These are phyloP conservation scores for Sinapis alba DNA, from an alignment of 441 rosid species.

Conservation along the genomic window DNA sequence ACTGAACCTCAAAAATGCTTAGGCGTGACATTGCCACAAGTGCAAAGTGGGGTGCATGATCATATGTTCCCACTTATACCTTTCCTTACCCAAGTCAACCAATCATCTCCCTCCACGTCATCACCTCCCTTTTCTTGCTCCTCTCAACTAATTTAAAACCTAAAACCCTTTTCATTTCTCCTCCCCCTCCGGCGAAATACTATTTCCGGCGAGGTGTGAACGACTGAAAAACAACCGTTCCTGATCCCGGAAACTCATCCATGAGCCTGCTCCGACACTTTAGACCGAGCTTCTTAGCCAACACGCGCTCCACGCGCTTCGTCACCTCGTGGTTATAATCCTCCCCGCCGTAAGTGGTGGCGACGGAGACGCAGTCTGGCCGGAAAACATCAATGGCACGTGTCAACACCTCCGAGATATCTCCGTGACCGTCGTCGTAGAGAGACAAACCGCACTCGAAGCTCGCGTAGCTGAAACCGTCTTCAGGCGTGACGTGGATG, in stretches of 20 bases:
- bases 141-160: slow-evolving; percentile 26
- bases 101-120: slow-evolving; percentile 48
- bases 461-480: slow-evolving; percentile 94
- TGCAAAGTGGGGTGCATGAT: slow-evolving; percentile 86
- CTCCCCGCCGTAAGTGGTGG: slow-evolving; percentile 58
- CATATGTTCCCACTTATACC: slow-evolving; percentile 45
- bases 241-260: slow-evolving; percentile 79
- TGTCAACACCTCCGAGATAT: slow-evolving; percentile 53
- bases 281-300: slow-evolving; percentile 78
- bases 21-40: slow-evolving; percentile 72
- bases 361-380: slow-evolving; percentile 68
- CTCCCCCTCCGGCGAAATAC: slow-evolving; percentile 13
- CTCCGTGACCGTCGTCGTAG: slow-evolving; percentile 54
- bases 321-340: slow-evolving; percentile 55
- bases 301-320: slow-evolving; percentile 59
- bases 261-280: slow-evolving; percentile 70
- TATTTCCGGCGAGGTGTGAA: slow-evolving; percentile 77
- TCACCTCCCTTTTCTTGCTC: slow-evolving; percentile 26
- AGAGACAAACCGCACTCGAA: slow-evolving; percentile 71
- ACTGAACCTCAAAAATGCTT: slow-evolving; percentile 51
- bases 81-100: slow-evolving; percentile 42
- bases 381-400: slow-evolving; percentile 76
- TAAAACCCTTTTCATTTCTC: slow-evolving; percentile 23
- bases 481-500: slow-evolving; percentile 96
- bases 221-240: slow-evolving; percentile 74